Evolutionary conservation across 371 early-diverging fungal species (phyloP).

Genomic region (Mucor mucedo): DNA sequence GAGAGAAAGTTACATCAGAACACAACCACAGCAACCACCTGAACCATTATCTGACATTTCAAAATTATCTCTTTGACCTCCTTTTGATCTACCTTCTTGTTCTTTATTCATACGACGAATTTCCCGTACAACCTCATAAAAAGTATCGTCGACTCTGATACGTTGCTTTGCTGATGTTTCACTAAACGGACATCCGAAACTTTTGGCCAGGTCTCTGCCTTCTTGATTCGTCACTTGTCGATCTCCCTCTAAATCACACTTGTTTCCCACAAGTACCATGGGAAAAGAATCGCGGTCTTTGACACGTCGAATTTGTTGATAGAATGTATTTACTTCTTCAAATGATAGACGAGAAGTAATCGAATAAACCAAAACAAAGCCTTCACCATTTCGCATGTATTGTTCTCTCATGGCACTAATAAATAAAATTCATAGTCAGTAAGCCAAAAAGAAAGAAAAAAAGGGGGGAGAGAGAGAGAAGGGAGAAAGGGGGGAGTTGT

Average conservation of each 20-base stretch:
- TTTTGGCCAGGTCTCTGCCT: constrained; percentile 34
- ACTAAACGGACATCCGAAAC: constrained; percentile 32
- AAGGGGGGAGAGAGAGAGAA: no score
- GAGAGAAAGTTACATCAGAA: constrained; percentile 27
- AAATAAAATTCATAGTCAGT: background rate
- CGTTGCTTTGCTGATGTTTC: constrained; percentile 73
- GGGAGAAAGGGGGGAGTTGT: background rate
- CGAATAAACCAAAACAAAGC: constrained; percentile 83
- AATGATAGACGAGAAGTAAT: constrained; percentile 80
- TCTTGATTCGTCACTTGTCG: constrained; percentile 57
- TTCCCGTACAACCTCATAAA: constrained; percentile 84
- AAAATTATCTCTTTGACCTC: constrained; percentile 26
- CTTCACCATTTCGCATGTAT: constrained; percentile 90
- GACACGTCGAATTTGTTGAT: constrained; percentile 80
- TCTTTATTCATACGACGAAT: constrained; percentile 78
- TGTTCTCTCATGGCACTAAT: constrained; percentile 74
- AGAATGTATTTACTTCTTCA: constrained; percentile 80
- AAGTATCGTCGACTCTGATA: constrained; percentile 90
- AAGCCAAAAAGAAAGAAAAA: background rate
- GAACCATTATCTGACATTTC: constrained; percentile 21
- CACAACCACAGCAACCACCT: constrained; percentile 26
- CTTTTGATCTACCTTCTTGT: constrained; percentile 35
- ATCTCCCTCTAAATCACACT: constrained; percentile 61
- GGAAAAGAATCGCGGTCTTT: constrained; percentile 82
- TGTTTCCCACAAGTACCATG: constrained; percentile 71